A percentile compares a stretch with the other conserved stretches of the same genome.
Evolutionary conservation across 2,329 filamentous ascomycete genomes (phyloP).

Genomic region (Lecanicillium sp.): DNA sequence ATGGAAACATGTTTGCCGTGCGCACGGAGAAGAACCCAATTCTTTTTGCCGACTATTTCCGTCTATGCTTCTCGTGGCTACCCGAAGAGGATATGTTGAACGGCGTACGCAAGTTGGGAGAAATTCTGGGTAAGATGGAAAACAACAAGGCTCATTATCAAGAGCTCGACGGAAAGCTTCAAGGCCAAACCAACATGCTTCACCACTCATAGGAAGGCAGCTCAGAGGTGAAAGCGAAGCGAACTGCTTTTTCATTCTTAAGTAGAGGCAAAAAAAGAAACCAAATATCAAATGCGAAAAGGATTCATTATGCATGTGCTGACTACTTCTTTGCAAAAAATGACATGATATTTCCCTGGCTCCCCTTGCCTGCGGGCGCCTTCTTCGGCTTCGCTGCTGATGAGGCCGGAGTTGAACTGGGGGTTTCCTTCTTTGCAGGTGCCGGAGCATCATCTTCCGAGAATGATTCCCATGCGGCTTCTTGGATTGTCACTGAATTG

Average conservation of each 20-base stretch:
- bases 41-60: conserved; percentile 53
- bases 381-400: conserved; percentile 51
- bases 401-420: conserved; percentile 37
- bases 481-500: conserved; percentile 71
- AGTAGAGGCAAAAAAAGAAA: not conserved
- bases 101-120: conserved; percentile 58
- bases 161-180: conserved; percentile 5
- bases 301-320: not conserved
- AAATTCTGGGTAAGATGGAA: conserved; percentile 33
- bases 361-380: conserved; percentile 43
- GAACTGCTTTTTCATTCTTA: too few species aligned
- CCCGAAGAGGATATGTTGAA: conserved; percentile 59
- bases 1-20: conserved; percentile 65
- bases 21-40: conserved; percentile 47
- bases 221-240: too few species aligned
- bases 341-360: conserved; percentile 82
- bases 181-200: conserved; percentile 1
- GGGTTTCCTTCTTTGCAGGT: conserved; percentile 47
- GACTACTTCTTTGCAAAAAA: conserved; percentile 80
- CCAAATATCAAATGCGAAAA: not conserved
- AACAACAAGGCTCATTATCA: conserved; percentile 24
- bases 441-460: conserved; percentile 74
- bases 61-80: conserved; percentile 70
- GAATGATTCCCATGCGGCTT: conserved; percentile 83
- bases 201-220: conserved; percentile 2